Evolutionary conservation across 2,329 filamentous ascomycete genomes (phyloP).

Genomic region (Alternaria conjuncta): DNA sequence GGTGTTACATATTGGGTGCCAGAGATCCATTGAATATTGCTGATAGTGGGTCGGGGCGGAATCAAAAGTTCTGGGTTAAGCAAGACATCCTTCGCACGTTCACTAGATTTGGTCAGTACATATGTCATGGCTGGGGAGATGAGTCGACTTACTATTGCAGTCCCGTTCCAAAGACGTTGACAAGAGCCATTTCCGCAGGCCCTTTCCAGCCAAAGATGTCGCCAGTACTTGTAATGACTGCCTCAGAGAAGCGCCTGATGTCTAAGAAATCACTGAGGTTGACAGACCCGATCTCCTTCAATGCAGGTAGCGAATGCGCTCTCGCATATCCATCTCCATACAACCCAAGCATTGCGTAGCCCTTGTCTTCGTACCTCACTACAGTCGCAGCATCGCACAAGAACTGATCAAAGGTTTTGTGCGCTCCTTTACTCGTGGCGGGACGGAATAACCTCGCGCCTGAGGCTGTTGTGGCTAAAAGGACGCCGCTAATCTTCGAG

Average conservation of each 20-base stretch:
- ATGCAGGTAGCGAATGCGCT: conserved; percentile 82
- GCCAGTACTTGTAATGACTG: conserved; percentile 76
- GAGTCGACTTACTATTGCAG: conserved; percentile 61
- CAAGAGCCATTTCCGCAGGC: conserved; percentile 80
- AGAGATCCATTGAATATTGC: conserved; percentile 94
- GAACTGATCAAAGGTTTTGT: conserved; percentile 83
- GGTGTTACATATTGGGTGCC: conserved; percentile 91
- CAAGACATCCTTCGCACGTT: conserved; percentile 70
- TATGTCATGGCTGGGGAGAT: neutral
- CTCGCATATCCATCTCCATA: conserved; percentile 83
- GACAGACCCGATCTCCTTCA: conserved; percentile 80
- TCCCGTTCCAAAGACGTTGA: conserved; percentile 85
- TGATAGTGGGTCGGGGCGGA: conserved; percentile 88
- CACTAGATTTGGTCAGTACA: conserved; percentile 39
- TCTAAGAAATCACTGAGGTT: conserved; percentile 73
- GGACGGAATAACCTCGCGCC: conserved; percentile 90
- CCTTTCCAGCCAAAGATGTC: conserved; percentile 88
- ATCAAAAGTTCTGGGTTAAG: conserved; percentile 77
- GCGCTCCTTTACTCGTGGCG: conserved; percentile 83
- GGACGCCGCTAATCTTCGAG: conserved; percentile 74
- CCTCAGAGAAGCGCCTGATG: conserved; percentile 70
- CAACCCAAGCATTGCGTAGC: conserved; percentile 79
- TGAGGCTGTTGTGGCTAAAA: conserved; percentile 76
- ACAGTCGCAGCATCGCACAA: conserved; percentile 83
- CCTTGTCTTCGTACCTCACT: conserved; percentile 74